Evolutionary conservation across 345 rosid genomes (phyloP).

Genomic region (Pistacia integerrima): DNA sequence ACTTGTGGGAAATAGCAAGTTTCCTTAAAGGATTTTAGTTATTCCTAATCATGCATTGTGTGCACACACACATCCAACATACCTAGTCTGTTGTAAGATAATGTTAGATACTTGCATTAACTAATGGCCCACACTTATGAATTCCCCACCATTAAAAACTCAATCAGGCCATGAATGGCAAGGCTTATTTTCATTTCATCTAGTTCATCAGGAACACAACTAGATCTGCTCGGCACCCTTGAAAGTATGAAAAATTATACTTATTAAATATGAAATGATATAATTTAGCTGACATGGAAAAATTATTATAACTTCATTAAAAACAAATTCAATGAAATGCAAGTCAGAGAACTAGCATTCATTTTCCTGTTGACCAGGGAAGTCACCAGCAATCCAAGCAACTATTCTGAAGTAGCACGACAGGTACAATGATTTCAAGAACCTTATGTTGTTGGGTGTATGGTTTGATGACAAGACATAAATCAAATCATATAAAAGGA

Average conservation of each 20-base stretch:
- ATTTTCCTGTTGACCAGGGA: not conserved
- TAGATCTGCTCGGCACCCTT: not conserved
- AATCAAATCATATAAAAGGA: not conserved
- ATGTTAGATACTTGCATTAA: not conserved
- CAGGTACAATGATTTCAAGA: not conserved
- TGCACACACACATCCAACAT: not conserved
- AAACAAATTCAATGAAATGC: not conserved
- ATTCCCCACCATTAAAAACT: not conserved
- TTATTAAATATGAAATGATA: not conserved
- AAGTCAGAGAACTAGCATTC: not conserved
- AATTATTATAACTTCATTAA: constrained; percentile 5
- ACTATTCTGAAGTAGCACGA: not conserved
- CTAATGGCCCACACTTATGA: not conserved
- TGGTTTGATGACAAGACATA: not conserved
- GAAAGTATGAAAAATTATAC: not conserved
- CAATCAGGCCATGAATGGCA: constrained; percentile 5
- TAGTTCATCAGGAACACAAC: not conserved
- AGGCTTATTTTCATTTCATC: not conserved
- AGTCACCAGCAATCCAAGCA: not conserved
- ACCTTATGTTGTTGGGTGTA: not conserved
- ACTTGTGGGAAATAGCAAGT: not conserved
- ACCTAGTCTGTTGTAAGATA: not conserved
- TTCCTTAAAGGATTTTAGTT: not conserved
- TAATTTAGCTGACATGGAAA: not conserved
- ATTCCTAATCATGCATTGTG: not conserved